Evolutionary conservation across 129 eudicot genomes (phyloP).

Genomic region (Pseudognaphalium luteoalbum): DNA sequence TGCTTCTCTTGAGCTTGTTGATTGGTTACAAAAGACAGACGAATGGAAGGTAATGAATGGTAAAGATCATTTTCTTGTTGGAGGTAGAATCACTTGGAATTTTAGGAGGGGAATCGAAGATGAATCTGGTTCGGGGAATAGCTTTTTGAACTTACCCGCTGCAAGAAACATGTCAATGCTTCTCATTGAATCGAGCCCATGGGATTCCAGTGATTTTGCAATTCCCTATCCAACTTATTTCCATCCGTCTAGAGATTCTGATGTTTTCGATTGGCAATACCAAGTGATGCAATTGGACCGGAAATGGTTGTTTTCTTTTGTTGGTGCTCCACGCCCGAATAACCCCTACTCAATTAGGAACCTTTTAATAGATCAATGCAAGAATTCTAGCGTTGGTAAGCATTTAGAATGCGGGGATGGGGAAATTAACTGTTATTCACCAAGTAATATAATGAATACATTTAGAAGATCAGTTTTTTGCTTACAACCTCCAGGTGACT

Average conservation of each 20-base stretch:
- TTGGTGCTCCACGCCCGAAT: not conserved
- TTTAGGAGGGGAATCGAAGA: not conserved
- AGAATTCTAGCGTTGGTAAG: not conserved
- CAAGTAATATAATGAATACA: not conserved
- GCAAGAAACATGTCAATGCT: slow-evolving; percentile 5
- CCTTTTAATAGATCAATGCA: not conserved
- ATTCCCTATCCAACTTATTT: not conserved
- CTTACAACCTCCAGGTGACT: slow-evolving; percentile 2
- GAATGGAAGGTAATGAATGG: slow-evolving; percentile 4
- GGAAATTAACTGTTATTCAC: not conserved
- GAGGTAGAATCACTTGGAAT: slow-evolving; percentile 10
- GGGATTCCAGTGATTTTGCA: not conserved
- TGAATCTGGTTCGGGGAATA: not conserved
- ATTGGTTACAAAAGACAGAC: not conserved
- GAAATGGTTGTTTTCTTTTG: slow-evolving; percentile 7
- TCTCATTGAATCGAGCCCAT: not conserved
- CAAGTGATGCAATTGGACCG: not conserved
- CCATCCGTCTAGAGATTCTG: not conserved
- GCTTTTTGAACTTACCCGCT: not conserved
- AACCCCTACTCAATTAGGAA: not conserved
- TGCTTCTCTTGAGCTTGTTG: not conserved
- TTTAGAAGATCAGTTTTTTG: not conserved
- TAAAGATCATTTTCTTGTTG: not conserved
- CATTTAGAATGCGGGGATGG: not conserved
- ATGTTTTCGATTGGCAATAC: not conserved